Evolutionary conservation across 192 early-diverging fungal genomes (phyloP).

Genomic region (Ramicandelaber brevisporus): DNA sequence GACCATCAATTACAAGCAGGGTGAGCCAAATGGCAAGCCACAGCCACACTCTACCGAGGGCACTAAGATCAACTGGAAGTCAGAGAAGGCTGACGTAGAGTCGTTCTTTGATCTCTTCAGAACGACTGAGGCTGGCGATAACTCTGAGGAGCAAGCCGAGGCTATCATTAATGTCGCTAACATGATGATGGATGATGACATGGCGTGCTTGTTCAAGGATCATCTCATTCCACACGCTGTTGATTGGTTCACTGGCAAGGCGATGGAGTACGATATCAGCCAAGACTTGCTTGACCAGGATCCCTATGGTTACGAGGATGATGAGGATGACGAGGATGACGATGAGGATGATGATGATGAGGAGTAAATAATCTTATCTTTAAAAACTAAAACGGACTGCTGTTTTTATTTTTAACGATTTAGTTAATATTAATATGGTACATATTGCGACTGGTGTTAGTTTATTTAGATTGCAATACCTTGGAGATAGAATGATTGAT

Average conservation of each 20-base stretch:
- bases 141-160: slow-evolving; percentile 41
- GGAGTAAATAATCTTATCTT: too few species aligned
- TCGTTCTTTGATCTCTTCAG: slow-evolving; percentile 97
- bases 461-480: too few species aligned
- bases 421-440: too few species aligned
- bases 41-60: slow-evolving; percentile 85
- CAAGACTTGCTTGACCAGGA: slow-evolving; percentile 12
- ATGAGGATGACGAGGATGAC: slow-evolving; percentile 15
- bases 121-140: slow-evolving; percentile 44
- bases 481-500: too few species aligned
- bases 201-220: slow-evolving; percentile 96
- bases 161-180: slow-evolving; percentile 57
- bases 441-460: too few species aligned
- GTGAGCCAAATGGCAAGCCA: slow-evolving; percentile 56
- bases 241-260: slow-evolving; percentile 98
- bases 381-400: too few species aligned
- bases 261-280: slow-evolving; percentile 42
- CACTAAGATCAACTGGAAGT: slow-evolving; percentile 84
- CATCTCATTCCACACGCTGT: slow-evolving; percentile 86
- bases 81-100: slow-evolving; percentile 88
- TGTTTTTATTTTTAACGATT: too few species aligned
- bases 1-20: slow-evolving; percentile 78
- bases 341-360: slow-evolving; percentile 12
- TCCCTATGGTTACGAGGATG: slow-evolving; percentile 15
- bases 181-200: slow-evolving; percentile 83